Evolutionary conservation across 306 rosid genomes (phyloP).

Genomic region (Castanea sativa): DNA sequence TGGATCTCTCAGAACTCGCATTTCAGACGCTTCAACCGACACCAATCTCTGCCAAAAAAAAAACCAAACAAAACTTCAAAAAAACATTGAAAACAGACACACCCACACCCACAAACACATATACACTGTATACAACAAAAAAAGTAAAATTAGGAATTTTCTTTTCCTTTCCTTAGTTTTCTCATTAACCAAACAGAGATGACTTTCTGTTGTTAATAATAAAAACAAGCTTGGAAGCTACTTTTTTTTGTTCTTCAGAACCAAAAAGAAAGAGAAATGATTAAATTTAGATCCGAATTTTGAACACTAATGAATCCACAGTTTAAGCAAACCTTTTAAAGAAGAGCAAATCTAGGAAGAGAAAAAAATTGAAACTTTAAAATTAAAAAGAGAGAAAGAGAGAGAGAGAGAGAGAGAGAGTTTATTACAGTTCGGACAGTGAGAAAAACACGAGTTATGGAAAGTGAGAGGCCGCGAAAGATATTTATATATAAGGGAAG

Average conservation of each 20-base stretch:
- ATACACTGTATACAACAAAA: neutral
- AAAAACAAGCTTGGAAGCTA: neutral
- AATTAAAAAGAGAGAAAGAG: neutral
- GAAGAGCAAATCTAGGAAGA: neutral
- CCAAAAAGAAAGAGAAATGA: neutral
- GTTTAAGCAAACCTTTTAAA: neutral
- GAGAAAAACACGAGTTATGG: neutral
- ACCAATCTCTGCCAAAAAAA: neutral
- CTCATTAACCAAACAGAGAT: slow-evolving; percentile 26
- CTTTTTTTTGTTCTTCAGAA: neutral
- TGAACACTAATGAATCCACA: too few species aligned
- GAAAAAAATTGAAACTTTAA: neutral
- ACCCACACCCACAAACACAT: too few species aligned
- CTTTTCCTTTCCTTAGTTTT: neutral
- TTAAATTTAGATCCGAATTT: neutral
- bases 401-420: too few species aligned
- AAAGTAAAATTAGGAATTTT: neutral
- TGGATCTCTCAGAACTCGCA: neutral
- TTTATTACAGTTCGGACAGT: neutral
- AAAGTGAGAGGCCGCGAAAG: slow-evolving; percentile 10
- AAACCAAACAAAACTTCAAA: neutral
- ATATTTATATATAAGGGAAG: slow-evolving; percentile 1
- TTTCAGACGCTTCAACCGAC: slow-evolving; percentile 13
- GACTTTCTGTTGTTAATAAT: neutral
- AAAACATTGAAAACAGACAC: neutral